Conservation (phyloP, 2,329 filamentous ascomycete genomes). For the Sarocladium kiliense region DNA sequence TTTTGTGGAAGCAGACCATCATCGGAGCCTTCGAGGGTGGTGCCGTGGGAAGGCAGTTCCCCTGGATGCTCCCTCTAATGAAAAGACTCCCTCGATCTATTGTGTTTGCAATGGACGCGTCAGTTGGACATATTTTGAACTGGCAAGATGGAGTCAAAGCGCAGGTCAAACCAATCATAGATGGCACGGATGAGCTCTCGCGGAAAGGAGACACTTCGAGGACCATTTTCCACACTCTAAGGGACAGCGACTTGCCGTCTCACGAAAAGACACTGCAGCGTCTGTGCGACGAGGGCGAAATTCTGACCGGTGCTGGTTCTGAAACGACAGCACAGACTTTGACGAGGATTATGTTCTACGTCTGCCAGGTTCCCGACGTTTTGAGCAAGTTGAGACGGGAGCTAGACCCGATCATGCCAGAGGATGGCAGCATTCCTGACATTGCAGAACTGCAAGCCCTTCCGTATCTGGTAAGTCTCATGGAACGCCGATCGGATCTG, state of each 20-base stretch:
- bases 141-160: conserved; percentile 13
- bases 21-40: conserved; percentile 14
- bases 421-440: conserved; percentile 3
- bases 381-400: conserved; percentile 26
- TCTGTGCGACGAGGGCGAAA: conserved; percentile 26
- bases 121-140: conserved; percentile 12
- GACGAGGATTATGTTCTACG: conserved; percentile 17
- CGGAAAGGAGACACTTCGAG: conserved; percentile 10
- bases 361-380: conserved; percentile 22
- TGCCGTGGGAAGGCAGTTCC: conserved; percentile 13
- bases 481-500: neutral
- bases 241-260: conserved; percentile 22
- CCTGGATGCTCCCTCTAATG: conserved; percentile 16
- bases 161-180: conserved; percentile 10
- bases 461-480: conserved; percentile 25
- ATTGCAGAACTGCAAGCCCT: conserved; percentile 25
- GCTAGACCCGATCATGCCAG: conserved; percentile 16
- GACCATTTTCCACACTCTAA: conserved; percentile 24
- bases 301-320: conserved; percentile 28
- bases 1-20: conserved; percentile 16
- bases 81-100: conserved; percentile 12
- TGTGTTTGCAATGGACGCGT: conserved; percentile 13
- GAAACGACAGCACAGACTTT: conserved; percentile 30
- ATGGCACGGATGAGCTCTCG: neutral
- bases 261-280: conserved; percentile 26